Conservation (phyloP, 108 stramenopile genomes). For the Nitzschia sp. region DNA sequence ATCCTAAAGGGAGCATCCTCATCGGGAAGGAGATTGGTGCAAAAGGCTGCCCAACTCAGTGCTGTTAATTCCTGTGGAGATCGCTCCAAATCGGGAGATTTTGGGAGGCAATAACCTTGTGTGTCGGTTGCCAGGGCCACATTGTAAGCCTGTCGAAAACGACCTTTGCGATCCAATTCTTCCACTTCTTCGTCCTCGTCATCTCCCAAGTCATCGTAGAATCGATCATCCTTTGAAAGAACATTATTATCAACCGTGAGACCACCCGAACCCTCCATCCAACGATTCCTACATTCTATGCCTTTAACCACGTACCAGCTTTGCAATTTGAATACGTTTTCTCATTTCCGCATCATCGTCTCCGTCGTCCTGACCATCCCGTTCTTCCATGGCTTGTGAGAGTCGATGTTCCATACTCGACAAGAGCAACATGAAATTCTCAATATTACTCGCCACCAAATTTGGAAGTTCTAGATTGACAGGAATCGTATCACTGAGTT, state of each 20-base stretch:
- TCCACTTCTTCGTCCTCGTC: conserved; percentile 40
- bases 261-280: neutral
- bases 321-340: conserved; percentile 68
- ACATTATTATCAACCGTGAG: neutral
- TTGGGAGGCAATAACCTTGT: conserved; percentile 38
- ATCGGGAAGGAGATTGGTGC: conserved; percentile 48
- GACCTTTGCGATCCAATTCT: conserved; percentile 27
- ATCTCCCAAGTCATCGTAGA: conserved; percentile 46
- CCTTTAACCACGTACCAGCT: conserved; percentile 48
- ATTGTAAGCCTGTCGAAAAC: conserved; percentile 37
- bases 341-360: conserved; percentile 45
- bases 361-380: conserved; percentile 37
- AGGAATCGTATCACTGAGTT: conserved; percentile 55
- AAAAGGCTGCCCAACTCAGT: conserved; percentile 83
- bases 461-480: conserved; percentile 55
- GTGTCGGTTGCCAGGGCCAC: conserved; percentile 48
- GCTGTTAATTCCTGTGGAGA: conserved; percentile 74
- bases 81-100: conserved; percentile 20
- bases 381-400: conserved; percentile 24
- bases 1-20: conserved; percentile 57
- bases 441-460: conserved; percentile 58
- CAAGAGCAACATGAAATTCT: conserved; percentile 49
- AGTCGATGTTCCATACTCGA: conserved; percentile 59
- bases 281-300: too few species aligned
- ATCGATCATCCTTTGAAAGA: conserved; percentile 38